Evolutionary conservation across 495 filamentous ascomycete species (phyloP), one percentile per base, ranked within the genome.

Genomic region (Aspergillus sparsus): DNA sequence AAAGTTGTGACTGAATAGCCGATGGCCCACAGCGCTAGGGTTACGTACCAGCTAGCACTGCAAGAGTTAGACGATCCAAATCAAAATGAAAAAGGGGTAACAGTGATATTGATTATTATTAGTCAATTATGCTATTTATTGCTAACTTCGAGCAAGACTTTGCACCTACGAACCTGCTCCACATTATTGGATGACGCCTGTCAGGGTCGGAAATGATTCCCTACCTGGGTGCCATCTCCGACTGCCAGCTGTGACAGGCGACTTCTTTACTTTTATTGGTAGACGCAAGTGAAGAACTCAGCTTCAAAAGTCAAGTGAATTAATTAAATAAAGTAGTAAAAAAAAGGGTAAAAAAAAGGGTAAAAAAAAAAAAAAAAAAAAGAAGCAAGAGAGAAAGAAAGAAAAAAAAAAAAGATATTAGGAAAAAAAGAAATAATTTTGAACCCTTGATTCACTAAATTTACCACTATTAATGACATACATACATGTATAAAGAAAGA

Each of bases 391-490:
- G 27, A 5, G 44, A 45, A 54, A 21, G 44, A 34, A 47, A 34
- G 5, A 7, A 57, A 54, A 27, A 49, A 34, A 49, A 39, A 57
- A 54, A 27, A 49, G 21, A 49, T 34, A 56, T 31, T 15, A 49
- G 0, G 21, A 35, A 57, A 47, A 47, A 49, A 55, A 39, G 33
- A 62, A 58, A 52, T 57, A 68, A 53, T 68, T 71, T 67, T 64
- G 68, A 73, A 70, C 71, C 71, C 69, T 74, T 74, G 67, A 59
- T 68, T 69, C 67, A 71, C 69, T 72, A 69, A 74, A 70, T 72
- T 69, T 76, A 76, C 74, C 75, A 78, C 75, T 78, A 78, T 76
- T 78, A 76, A 77, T 72, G 69, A 72, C 75, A 78, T 78, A 78
- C 75, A 78, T 76, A 78, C 75, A 75, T 73, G 72, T 73, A 73